These are phyloP conservation scores for Coemansia sp. DNA, from an alignment of 192 early-diverging fungal genomes.

Conservation along the genomic window DNA sequence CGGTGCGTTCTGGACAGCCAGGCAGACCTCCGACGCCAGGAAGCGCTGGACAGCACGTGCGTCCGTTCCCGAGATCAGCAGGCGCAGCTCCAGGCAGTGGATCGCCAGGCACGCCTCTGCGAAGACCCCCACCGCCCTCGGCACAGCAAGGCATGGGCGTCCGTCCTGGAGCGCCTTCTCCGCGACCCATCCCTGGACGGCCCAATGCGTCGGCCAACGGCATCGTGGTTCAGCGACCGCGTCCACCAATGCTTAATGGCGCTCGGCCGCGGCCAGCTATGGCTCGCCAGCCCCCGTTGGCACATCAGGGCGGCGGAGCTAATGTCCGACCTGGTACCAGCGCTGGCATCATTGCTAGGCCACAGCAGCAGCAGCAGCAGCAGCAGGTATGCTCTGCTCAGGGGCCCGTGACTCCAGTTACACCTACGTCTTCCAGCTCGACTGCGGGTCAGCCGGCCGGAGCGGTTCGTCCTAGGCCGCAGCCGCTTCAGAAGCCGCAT, in stretches of 20 bases:
- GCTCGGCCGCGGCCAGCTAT: neutral
- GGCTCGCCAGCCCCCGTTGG: neutral
- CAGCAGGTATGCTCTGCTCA: neutral
- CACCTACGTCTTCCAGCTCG: neutral
- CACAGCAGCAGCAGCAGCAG: neutral
- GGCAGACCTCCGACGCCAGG: neutral
- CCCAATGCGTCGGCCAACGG: neutral
- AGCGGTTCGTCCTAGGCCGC: neutral
- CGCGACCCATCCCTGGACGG: neutral
- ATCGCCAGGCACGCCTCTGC: neutral
- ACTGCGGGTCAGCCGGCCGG: neutral
- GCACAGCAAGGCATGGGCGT: neutral
- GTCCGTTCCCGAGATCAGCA: neutral
- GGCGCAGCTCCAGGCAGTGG: neutral
- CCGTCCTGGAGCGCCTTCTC: neutral
- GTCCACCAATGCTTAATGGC: neutral
- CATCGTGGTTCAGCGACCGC: neutral
- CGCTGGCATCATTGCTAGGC: neutral
- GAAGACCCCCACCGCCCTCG: neutral
- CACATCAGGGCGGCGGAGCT: neutral
- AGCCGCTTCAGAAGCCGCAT: neutral
- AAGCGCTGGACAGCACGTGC: neutral
- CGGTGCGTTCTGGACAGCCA: neutral
- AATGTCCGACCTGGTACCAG: neutral
- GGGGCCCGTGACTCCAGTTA: neutral